These are phyloP conservation scores for Citrus sinensis DNA, from an alignment of 345 rosid species.

Conservation along the genomic window DNA sequence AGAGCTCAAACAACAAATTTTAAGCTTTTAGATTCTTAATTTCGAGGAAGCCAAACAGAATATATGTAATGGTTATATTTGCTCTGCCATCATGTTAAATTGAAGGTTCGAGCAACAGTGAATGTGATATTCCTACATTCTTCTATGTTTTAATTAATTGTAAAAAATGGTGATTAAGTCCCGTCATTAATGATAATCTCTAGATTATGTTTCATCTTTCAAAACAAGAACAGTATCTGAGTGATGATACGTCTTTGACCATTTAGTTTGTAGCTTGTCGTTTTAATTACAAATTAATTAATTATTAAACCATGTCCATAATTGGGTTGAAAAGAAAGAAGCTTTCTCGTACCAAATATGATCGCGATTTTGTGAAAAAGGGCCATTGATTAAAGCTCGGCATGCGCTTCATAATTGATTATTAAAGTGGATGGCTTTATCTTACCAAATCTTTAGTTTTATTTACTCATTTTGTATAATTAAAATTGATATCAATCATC, in stretches of 20 bases:
- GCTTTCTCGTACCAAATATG: background rate
- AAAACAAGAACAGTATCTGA: background rate
- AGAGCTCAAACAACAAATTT: too few relatives aligned
- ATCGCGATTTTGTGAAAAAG: background rate
- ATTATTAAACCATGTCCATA: background rate
- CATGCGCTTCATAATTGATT: background rate
- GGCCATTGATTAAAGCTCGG: background rate
- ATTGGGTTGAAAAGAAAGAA: conserved; percentile 6
- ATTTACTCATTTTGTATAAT: too few relatives aligned
- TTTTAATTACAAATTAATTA: background rate
- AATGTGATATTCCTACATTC: background rate
- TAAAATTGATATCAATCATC: background rate
- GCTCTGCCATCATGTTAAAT: too few relatives aligned
- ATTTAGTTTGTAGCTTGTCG: background rate
- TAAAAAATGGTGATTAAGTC: background rate
- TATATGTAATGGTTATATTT: too few relatives aligned
- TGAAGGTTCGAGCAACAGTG: too few relatives aligned
- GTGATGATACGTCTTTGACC: conserved; percentile 1
- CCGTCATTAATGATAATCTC: background rate
- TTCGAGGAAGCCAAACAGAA: too few relatives aligned
- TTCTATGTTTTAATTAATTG: background rate
- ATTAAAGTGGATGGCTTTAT: conserved; percentile 4
- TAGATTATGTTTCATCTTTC: conserved; percentile 1
- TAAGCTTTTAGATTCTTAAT: too few relatives aligned
- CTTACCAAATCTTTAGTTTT: background rate